Conservation (phyloP, 2,329 filamentous ascomycete species). For the Anthostomella pinea region DNA sequence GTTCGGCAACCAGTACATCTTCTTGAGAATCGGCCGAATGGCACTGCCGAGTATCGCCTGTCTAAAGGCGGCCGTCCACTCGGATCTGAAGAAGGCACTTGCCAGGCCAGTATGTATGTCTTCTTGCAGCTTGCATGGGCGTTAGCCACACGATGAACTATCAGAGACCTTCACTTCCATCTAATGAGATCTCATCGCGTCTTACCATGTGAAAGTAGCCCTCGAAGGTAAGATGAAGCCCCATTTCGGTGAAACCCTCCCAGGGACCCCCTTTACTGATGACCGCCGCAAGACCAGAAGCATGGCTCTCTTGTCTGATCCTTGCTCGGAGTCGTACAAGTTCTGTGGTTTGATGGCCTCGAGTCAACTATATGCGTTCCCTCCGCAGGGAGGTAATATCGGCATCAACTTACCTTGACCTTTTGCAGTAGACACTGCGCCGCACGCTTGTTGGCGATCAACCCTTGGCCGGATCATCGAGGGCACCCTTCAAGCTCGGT, state of each 20-base stretch:
- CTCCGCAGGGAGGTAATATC: no score
- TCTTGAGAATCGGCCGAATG: slow-evolving; percentile 16
- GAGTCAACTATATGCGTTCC: not conserved
- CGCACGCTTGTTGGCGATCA: slow-evolving; percentile 21
- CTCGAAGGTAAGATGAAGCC: slow-evolving; percentile 26
- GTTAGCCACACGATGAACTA: no score
- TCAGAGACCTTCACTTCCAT: not conserved
- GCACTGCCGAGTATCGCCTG: slow-evolving; percentile 19
- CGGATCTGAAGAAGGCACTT: slow-evolving; percentile 22
- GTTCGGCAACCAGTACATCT: slow-evolving; percentile 25
- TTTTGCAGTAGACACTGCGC: slow-evolving; percentile 29
- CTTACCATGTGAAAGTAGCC: slow-evolving; percentile 29
- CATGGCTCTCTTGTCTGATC: slow-evolving; percentile 28
- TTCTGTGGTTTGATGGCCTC: slow-evolving; percentile 11
- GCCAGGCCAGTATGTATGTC: slow-evolving; percentile 26
- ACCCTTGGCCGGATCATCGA: slow-evolving; percentile 17
- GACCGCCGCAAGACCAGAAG: slow-evolving; percentile 27
- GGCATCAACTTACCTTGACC: slow-evolving; percentile 21
- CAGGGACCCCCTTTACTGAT: slow-evolving; percentile 22
- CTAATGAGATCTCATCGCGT: not conserved
- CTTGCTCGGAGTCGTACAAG: slow-evolving; percentile 25
- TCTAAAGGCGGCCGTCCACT: slow-evolving; percentile 22
- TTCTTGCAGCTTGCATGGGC: slow-evolving; percentile 23
- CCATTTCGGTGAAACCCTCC: slow-evolving; percentile 23
- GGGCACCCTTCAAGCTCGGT: slow-evolving; percentile 25